A percentile compares a stretch with the other conserved stretches of the same genome.
phyloP scores from a whole-genome alignment of 2,329 filamentous ascomycete genomes.

The Amphichorda felina region DNA sequence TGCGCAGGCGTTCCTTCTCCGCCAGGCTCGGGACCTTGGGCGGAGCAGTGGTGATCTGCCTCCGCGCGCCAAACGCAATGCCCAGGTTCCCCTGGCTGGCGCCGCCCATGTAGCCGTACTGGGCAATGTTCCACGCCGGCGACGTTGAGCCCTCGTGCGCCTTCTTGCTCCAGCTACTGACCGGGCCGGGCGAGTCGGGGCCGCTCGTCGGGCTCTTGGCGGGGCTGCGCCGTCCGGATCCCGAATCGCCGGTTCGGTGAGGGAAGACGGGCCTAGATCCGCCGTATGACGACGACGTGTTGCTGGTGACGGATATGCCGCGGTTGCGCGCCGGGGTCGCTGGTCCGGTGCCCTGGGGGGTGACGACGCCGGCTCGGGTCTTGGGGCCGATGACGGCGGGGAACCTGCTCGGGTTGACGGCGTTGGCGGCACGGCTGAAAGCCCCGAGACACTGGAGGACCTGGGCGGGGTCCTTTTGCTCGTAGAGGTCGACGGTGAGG shows the following conservation, averaged over 20 bases:
- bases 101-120: slow-evolving; percentile 97
- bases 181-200: slow-evolving; percentile 37
- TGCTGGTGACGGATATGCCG: slow-evolving; percentile 45
- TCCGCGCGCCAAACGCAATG: slow-evolving; percentile 78
- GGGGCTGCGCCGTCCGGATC: slow-evolving; percentile 47
- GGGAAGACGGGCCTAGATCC: slow-evolving; percentile 25
- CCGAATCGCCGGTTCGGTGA: slow-evolving; percentile 40
- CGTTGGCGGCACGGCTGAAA: slow-evolving; percentile 79
- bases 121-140: slow-evolving; percentile 96
- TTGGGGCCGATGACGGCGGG: slow-evolving; percentile 60
- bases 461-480: slow-evolving; percentile 90
- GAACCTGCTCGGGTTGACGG: slow-evolving; percentile 61
- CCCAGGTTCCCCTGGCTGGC: slow-evolving; percentile 93
- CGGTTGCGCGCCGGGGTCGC: slow-evolving; percentile 37
- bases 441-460: slow-evolving; percentile 86
- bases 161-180: slow-evolving; percentile 86
- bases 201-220: slow-evolving; percentile 49
- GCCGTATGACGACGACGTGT: slow-evolving; percentile 38
- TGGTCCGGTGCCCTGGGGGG: slow-evolving; percentile 52
- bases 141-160: slow-evolving; percentile 68
- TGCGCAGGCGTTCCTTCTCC: slow-evolving; percentile 66
- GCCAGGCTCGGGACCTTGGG: slow-evolving; percentile 70
- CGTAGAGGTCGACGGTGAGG: slow-evolving; percentile 91
- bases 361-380: slow-evolving; percentile 43
- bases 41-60: slow-evolving; percentile 79